Evolutionary conservation across 2,329 filamentous ascomycete genomes (phyloP).

Genomic region (Cordyceps militaris): DNA sequence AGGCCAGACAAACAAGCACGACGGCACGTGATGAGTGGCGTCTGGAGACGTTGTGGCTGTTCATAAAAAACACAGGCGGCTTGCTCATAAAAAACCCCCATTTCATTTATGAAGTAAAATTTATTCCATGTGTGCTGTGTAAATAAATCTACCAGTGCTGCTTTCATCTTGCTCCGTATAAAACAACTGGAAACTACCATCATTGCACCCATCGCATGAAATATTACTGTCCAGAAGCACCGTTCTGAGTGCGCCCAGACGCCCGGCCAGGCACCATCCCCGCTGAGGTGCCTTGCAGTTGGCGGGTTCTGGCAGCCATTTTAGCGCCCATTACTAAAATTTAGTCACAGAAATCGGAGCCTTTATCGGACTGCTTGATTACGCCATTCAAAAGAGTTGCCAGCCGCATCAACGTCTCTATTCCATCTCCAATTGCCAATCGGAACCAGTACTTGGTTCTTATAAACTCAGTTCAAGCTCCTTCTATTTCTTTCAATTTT

Average conservation of each 20-base stretch:
- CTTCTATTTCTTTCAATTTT: neutral
- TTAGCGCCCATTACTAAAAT: conserved; percentile 2
- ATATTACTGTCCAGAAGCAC: neutral
- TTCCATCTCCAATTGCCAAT: neutral
- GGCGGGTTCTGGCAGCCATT: neutral
- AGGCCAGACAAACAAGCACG: conserved; percentile 12
- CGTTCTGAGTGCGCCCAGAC: neutral
- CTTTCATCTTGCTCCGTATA: no score
- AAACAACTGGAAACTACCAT: neutral
- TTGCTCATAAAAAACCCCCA: no score
- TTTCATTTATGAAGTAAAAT: no score
- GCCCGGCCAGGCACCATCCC: neutral
- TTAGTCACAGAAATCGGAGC: conserved; percentile 11
- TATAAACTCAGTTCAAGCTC: neutral
- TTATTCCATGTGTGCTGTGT: no score
- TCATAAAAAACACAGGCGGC: no score
- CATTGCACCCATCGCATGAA: neutral
- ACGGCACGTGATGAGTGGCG: conserved; percentile 7
- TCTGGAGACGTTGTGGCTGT: neutral
- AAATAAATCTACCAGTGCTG: no score
- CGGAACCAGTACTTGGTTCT: neutral
- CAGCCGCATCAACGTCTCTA: neutral
- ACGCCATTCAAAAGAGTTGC: conserved; percentile 1
- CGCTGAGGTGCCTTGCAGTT: neutral
- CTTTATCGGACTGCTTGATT: conserved; percentile 11